Base-by-base conservation (phyloP, 2,329 filamentous ascomycete species). In the Colletotrichum cereale region DNA sequence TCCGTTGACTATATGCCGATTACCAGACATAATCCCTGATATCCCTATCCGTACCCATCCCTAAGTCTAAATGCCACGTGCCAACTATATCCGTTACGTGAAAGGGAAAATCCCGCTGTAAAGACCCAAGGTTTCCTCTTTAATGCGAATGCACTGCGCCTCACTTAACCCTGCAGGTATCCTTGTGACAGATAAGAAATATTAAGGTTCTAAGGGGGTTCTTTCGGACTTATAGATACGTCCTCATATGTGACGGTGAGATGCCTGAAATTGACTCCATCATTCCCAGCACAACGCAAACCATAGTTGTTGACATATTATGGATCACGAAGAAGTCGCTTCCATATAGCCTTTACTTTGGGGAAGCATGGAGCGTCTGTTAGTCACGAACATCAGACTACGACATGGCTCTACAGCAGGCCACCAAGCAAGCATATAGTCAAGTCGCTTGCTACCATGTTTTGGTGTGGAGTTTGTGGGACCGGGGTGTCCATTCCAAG, bases 1-100 rank as follows among this genome's bases (percentile, higher is more conserved):
- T 2, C 21, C 8, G n/a, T n/a, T n/a, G n/a, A n/a, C 21, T 2
- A 11, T 1, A 11, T n/a, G 42, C 7, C 7, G 4, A 8, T 4
- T 10, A 11, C 18, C 8, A 44, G 1, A 10, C 18, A 10, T 44
- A 4, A n/a, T n/a, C 10, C 6, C 18, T 2, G 10, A 12, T 12
- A 8, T 47, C 21, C 44, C n/a, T 5, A 47, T n/a, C 8, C 42
- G 1, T 8, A 44, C 10, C 8, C 3, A n/a, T n/a, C 14, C 6
- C 21, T 3, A 44, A 44, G 18, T n/a, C 42, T 4, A 3, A 47
- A 24, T 5, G 8, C 10, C 8, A 47, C 11, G 12, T 24, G 44
- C 8, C 1, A 8, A 47, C 8, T 47, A 24, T 47, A 47, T 24
- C n/a, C 44, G 21, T 47, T 12, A 11, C 10, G n/a, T 5, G n/a